A percentile compares a stretch with the other conserved stretches of the same genome.
These are phyloP conservation scores for Eucalyptus tenuipes DNA, from an alignment of 345 rosid genomes.

Conservation along the genomic window DNA sequence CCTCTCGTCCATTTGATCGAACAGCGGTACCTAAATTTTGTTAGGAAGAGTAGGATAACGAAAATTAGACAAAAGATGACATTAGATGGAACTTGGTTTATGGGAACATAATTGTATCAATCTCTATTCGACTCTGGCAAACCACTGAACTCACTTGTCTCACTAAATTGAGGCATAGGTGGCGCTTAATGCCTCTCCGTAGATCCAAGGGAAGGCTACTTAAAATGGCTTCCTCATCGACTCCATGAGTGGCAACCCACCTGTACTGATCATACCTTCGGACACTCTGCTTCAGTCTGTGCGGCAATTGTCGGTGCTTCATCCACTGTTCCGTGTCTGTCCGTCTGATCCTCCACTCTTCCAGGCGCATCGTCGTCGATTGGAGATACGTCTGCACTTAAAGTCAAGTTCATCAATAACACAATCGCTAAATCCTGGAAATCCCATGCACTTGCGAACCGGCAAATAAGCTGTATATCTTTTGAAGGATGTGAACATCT, in stretches of 20 bases:
- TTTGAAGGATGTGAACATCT: not conserved
- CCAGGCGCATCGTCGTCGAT: constrained; percentile 30
- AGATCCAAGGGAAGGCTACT: constrained; percentile 41
- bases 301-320: constrained; percentile 47
- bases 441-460: not conserved
- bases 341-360: constrained; percentile 44
- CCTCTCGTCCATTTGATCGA: constrained; percentile 41
- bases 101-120: not conserved
- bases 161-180: constrained; percentile 51
- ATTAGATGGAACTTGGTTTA: not conserved
- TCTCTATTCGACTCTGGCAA: not conserved
- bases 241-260: constrained; percentile 51
- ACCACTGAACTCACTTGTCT: constrained; percentile 17
- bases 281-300: constrained; percentile 24
- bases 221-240: constrained; percentile 39
- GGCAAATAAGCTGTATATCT: not conserved
- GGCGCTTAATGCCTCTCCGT: constrained; percentile 40
- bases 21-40: constrained; percentile 24
- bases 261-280: constrained; percentile 31
- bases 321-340: constrained; percentile 55
- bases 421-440: not conserved
- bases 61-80: not conserved
- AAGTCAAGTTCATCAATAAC: not conserved
- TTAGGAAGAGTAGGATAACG: not conserved
- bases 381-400: constrained; percentile 38